phyloP scores from a whole-genome alignment of 176 grass and related monocot species.

The Musa itinerans region DNA sequence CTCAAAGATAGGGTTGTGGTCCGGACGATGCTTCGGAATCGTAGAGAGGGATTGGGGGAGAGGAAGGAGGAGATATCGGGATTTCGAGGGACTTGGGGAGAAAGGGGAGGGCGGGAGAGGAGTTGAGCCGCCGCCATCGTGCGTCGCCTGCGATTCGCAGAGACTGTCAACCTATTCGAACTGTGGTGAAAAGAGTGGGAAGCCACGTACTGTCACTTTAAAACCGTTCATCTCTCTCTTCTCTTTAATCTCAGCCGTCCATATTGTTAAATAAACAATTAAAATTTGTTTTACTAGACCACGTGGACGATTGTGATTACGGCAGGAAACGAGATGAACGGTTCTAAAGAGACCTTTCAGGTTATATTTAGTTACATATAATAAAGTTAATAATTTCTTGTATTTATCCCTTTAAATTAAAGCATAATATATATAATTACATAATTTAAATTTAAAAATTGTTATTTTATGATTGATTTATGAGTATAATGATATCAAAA shows the following conservation, averaged over 20 bases:
- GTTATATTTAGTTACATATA: no score
- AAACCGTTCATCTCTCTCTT: background rate
- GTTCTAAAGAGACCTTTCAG: no score
- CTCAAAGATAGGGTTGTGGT: slow-evolving; percentile 11
- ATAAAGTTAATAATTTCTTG: no score
- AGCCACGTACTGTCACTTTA: background rate
- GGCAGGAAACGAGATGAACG: no score
- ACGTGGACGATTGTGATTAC: no score
- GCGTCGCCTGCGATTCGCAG: background rate
- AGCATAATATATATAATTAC: no score
- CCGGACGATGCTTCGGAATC: background rate
- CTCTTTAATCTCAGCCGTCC: background rate
- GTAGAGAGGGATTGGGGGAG: background rate
- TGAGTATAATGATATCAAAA: no score
- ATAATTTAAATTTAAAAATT: no score
- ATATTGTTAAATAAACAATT: no score
- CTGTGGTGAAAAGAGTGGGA: background rate
- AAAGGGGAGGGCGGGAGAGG: slow-evolving; percentile 27
- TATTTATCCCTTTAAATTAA: no score
- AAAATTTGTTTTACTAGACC: no score
- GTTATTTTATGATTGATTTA: no score
- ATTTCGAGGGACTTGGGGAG: slow-evolving; percentile 13
- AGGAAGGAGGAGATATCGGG: background rate
- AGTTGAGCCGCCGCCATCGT: slow-evolving; percentile 55
- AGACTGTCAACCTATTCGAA: background rate